phyloP scores from a whole-genome alignment of 352 stramenopile species.

The Peronospora destructor region DNA sequence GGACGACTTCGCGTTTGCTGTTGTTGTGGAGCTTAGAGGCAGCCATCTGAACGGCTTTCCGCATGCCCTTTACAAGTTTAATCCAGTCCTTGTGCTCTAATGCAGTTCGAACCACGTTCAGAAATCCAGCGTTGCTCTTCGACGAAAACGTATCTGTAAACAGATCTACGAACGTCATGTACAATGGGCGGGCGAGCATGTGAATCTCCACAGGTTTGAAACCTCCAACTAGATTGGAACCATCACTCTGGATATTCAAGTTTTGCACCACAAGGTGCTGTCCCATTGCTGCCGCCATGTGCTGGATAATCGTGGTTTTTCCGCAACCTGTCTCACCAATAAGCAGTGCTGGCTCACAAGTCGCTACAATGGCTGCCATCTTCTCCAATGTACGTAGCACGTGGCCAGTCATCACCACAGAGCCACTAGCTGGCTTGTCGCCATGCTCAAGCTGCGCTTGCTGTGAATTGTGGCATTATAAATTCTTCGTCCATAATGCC shows the following conservation, averaged over 20 bases:
- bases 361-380: slow-evolving; percentile 91
- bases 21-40: slow-evolving; percentile 41
- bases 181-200: slow-evolving; percentile 89
- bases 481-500: too few species aligned
- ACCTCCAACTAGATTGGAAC: slow-evolving; percentile 96
- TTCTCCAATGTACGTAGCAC: slow-evolving; percentile 95
- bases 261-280: slow-evolving; percentile 98
- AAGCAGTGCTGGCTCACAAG: slow-evolving; percentile 95
- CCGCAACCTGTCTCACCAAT: slow-evolving; percentile 97
- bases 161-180: slow-evolving; percentile 94
- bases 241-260: slow-evolving; percentile 98
- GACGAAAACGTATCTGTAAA: slow-evolving; percentile 96
- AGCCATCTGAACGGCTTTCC: slow-evolving; percentile 80
- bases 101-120: slow-evolving; percentile 88
- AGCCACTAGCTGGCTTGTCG: slow-evolving; percentile 27
- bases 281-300: slow-evolving; percentile 90
- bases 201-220: slow-evolving; percentile 98
- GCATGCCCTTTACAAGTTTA: slow-evolving; percentile 94
- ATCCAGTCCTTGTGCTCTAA: slow-evolving; percentile 96
- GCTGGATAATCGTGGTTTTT: slow-evolving; percentile 97
- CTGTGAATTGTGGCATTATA: too few species aligned
- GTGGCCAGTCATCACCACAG: slow-evolving; percentile 95
- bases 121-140: slow-evolving; percentile 94
- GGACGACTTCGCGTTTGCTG: slow-evolving; percentile 8
- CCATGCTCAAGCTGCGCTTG: slow-evolving; percentile 31